Evolutionary conservation across 1,139 yeast species (phyloP).

Genomic region (Wickerhamomyces sp.): DNA sequence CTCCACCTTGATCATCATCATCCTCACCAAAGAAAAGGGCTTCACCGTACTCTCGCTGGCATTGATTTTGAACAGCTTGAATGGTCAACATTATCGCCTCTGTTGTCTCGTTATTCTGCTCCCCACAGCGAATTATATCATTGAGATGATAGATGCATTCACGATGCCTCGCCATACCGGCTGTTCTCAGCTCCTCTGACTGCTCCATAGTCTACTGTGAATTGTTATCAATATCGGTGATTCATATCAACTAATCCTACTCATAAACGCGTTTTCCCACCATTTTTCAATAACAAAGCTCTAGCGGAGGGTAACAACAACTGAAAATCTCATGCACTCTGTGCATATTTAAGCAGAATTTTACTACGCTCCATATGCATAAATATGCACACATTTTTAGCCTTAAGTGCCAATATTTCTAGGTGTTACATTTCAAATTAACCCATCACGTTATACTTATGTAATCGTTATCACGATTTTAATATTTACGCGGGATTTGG

Average conservation of each 20-base stretch:
- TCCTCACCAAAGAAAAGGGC: background rate
- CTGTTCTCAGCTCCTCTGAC: background rate
- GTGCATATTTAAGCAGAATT: background rate
- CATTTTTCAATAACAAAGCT: background rate
- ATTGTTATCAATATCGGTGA: background rate
- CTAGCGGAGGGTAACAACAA: background rate
- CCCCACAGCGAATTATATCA: background rate
- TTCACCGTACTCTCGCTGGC: background rate
- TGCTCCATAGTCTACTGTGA: background rate
- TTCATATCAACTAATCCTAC: background rate
- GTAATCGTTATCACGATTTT: too few species aligned
- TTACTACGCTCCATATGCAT: too few species aligned
- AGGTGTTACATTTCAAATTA: too few species aligned
- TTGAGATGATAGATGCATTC: background rate
- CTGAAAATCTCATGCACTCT: too few species aligned
- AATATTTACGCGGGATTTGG: too few species aligned
- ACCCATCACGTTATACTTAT: too few species aligned
- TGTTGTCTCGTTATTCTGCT: background rate
- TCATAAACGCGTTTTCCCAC: background rate
- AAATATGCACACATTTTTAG: too few species aligned
- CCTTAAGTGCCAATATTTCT: too few species aligned
- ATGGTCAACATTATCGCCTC: background rate
- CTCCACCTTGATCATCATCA: background rate
- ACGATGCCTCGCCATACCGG: background rate
- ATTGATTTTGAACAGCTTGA: background rate